A percentile compares a stretch with the other conserved stretches of the same genome.
Conservation (phyloP, 345 rosid genomes). For the Durio zibethinus region DNA sequence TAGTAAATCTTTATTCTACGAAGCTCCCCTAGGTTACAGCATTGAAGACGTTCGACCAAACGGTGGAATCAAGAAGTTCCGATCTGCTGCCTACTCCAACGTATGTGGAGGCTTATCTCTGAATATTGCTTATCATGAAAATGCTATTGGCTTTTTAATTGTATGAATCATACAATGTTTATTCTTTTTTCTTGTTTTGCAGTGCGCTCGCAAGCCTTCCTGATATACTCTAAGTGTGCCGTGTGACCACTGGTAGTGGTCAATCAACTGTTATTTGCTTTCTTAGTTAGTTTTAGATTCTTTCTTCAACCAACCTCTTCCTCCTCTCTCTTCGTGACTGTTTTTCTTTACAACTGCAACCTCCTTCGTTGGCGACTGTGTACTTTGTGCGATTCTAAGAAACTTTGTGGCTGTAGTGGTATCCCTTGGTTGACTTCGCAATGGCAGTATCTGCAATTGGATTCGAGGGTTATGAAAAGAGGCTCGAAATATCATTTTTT, state of each 20-base stretch:
- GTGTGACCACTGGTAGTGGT: slow-evolving; percentile 38
- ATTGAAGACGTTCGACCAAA: slow-evolving; percentile 89
- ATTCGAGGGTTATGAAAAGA: slow-evolving; percentile 89
- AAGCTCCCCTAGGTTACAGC: slow-evolving; percentile 92
- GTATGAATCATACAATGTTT: background rate
- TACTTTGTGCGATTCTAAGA: background rate
- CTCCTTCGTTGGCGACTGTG: background rate
- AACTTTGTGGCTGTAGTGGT: slow-evolving; percentile 2
- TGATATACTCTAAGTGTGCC: slow-evolving; percentile 33
- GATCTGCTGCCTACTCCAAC: slow-evolving; percentile 94
- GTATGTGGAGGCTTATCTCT: slow-evolving; percentile 30
- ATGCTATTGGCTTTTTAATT: background rate
- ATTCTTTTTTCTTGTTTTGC: slow-evolving; percentile 23
- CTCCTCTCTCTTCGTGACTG: slow-evolving; percentile 25
- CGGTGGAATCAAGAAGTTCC: slow-evolving; percentile 89
- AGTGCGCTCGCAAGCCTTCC: slow-evolving; percentile 75
- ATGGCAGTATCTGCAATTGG: slow-evolving; percentile 69
- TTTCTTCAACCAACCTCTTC: slow-evolving; percentile 15
- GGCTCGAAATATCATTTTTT: slow-evolving; percentile 68
- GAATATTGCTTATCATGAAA: background rate
- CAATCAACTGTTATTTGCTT: slow-evolving; percentile 11
- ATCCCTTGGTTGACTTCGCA: slow-evolving; percentile 26
- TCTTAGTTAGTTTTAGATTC: slow-evolving; percentile 20
- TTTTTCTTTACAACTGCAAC: slow-evolving; percentile 8
- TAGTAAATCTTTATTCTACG: slow-evolving; percentile 57